Base-by-base conservation (phyloP, 305 asterid genomes). In the Salvia sclarea region DNA sequence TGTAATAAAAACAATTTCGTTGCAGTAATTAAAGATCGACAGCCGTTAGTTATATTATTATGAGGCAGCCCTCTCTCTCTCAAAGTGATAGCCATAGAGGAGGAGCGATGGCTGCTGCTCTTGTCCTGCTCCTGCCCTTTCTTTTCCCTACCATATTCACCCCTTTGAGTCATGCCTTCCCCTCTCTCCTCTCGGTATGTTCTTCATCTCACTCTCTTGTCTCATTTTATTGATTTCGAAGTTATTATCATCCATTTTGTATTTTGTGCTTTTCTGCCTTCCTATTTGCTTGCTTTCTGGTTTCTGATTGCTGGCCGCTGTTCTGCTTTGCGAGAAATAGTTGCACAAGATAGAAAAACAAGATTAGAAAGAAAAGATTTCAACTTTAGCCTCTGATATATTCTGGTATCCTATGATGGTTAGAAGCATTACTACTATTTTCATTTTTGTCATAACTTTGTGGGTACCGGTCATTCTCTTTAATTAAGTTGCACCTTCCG, bases 161-260 rank as follows among this genome's bases (percentile, higher is more conserved):
- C 69, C 83, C 92, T 49, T 71, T 85, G 35, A 72, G 86, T 82
- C 88, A 85, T 68, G 99, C 95, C 73, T 83, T 83, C 7, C 85
- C 97, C 49, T 83, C 96, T 73, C 72, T 76, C 70, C 73, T 80
- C 66, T 83, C 91, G 84, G 99, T 94, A 78, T 57, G 86, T 76
- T 82, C 78, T 72, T 57, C 59, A 45, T 68, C 57, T 77, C 17
- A 35, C 3, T 40, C 41, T n/a, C n/a, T n/a, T 56, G 57, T 48
- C 12, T 7, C 17, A n/a, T 4, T 41, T 31, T 64, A 54, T 55
- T 57, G 58, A 6, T 61, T 56, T 48, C 21, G 6, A 30, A n/a
- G 9, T 28, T 35, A 8, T 55, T 2, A 43, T 68, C 77, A 78
- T 75, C 60, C 55, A 44, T 57, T 28, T 56, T 64, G 21, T 59